Percentiles rank a stretch among this genome's conserved stretches.
Conservation (phyloP, 805 yeast species). For the Myxozyma lipomycoides region DNA sequence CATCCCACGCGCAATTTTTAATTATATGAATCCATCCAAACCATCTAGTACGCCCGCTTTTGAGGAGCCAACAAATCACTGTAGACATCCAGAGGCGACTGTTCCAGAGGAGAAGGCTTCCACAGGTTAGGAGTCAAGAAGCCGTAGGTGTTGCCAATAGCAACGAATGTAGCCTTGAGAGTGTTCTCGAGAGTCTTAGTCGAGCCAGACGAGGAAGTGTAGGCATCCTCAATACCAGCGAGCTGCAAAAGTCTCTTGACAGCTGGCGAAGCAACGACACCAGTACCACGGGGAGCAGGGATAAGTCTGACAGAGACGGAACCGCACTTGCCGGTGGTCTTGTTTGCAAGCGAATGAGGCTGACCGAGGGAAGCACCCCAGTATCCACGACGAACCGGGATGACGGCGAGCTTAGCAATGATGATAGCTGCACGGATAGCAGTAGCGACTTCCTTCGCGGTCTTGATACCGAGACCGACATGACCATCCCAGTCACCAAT, state of each 20-base stretch:
- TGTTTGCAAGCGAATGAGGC: slow-evolving; percentile 97
- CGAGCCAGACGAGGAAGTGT: slow-evolving; percentile 97
- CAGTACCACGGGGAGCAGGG: slow-evolving; percentile 99
- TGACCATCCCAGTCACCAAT: slow-evolving; percentile 99
- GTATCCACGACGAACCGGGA: slow-evolving; percentile 99
- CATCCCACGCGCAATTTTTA: no score
- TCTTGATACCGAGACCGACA: slow-evolving; percentile 99
- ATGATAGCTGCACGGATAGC: slow-evolving; percentile 99
- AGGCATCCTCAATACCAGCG: slow-evolving; percentile 99
- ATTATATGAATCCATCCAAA: no score
- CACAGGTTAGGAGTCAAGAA: slow-evolving; percentile 99
- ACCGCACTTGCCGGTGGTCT: slow-evolving; percentile 99
- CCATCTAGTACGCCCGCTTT: slow-evolving; percentile 26
- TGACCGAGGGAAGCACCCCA: slow-evolving; percentile 99
- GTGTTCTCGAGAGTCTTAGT: slow-evolving; percentile 99
- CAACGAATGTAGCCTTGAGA: slow-evolving; percentile 98
- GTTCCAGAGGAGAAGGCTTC: slow-evolving; percentile 76
- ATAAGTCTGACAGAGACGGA: slow-evolving; percentile 94
- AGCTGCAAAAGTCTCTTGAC: slow-evolving; percentile 98
- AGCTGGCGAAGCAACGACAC: slow-evolving; percentile 99
- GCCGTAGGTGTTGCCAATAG: slow-evolving; percentile 96
- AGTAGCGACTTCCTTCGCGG: slow-evolving; percentile 99
- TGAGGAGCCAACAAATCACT: slow-evolving; percentile 33
- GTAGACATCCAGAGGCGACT: slow-evolving; percentile 94
- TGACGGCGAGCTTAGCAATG: slow-evolving; percentile 97